phyloP scores from a whole-genome alignment of 2,329 filamentous ascomycete species.

The Onygena corvina region DNA sequence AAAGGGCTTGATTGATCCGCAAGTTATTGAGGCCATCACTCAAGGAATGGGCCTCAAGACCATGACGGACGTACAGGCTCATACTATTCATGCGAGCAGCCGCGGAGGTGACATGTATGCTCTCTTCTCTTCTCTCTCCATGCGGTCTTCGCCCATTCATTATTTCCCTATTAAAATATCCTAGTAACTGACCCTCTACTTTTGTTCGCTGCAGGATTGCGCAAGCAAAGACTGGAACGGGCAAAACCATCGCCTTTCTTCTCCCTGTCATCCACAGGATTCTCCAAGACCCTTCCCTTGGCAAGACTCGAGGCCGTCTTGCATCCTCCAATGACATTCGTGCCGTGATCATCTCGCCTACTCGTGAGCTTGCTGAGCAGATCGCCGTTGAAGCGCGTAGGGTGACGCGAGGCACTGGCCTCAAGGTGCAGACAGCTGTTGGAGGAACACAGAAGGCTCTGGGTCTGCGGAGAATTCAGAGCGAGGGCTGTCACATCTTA shows the following conservation, averaged over 20 bases:
- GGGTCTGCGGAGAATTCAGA: conserved; percentile 56
- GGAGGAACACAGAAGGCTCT: conserved; percentile 70
- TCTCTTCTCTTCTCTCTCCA: no score
- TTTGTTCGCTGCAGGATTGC: conserved; percentile 51
- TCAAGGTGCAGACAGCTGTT: conserved; percentile 68
- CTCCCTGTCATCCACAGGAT: conserved; percentile 75
- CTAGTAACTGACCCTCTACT: background rate
- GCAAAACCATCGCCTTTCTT: conserved; percentile 90
- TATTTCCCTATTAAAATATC: conserved; percentile 15
- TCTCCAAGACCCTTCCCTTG: conserved; percentile 51
- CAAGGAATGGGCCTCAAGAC: conserved; percentile 60
- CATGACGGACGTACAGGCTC: conserved; percentile 87
- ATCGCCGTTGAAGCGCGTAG: conserved; percentile 60
- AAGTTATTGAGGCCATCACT: conserved; percentile 57
- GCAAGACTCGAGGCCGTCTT: conserved; percentile 1
- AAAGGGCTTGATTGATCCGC: conserved; percentile 44
- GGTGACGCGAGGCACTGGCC: conserved; percentile 51
- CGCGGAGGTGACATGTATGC: conserved; percentile 72
- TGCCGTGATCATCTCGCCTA: conserved; percentile 50
- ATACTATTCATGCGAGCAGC: conserved; percentile 69
- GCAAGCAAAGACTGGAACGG: conserved; percentile 92
- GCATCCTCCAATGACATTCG: conserved; percentile 41
- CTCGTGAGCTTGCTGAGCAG: conserved; percentile 52
- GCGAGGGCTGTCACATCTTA: conserved; percentile 72
- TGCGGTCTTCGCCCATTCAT: no score